These are phyloP conservation scores for Saxispiralis lemnorum DNA, from an alignment of 495 filamentous ascomycete genomes.

Conservation along the genomic window DNA sequence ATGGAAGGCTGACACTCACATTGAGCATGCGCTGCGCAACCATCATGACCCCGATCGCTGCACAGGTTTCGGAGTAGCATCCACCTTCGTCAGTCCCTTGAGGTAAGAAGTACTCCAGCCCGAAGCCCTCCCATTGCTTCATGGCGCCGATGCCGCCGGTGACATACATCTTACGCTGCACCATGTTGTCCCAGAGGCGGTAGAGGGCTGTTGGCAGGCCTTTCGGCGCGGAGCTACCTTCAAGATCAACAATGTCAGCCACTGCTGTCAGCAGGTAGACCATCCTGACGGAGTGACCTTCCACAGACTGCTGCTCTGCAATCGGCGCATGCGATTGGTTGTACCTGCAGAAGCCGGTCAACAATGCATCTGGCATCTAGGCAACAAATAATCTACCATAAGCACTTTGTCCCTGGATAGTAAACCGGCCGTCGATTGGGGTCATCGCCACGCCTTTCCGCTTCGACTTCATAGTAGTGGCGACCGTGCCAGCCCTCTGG, in stretches of 20 bases:
- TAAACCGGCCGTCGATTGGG: conserved; percentile 28
- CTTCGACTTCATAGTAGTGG: conserved; percentile 37
- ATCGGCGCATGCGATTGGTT: conserved; percentile 38
- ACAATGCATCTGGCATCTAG: not conserved
- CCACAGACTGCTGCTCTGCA: conserved; percentile 35
- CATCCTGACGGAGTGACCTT: conserved; percentile 42
- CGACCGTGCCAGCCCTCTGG: conserved; percentile 28
- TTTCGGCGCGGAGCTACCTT: conserved; percentile 14
- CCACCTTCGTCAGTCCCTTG: conserved; percentile 40
- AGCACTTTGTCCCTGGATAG: conserved; percentile 21
- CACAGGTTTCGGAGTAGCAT: conserved; percentile 46
- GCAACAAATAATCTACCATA: conserved; percentile 1
- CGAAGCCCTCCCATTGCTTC: conserved; percentile 45
- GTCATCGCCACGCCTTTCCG: conserved; percentile 32
- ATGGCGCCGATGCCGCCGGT: conserved; percentile 44
- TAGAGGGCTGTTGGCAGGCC: conserved; percentile 21
- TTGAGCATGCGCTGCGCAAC: conserved; percentile 36
- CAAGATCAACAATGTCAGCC: conserved; percentile 25
- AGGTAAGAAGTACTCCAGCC: conserved; percentile 39
- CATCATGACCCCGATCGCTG: conserved; percentile 44
- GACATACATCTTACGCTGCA: conserved; percentile 40
- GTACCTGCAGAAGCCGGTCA: conserved; percentile 25
- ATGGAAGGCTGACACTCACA: conserved; percentile 11
- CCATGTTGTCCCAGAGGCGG: conserved; percentile 40
- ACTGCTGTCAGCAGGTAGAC: conserved; percentile 35